Conservation (phyloP, 345 rosid species). For the Euphorbia tirucalli region DNA sequence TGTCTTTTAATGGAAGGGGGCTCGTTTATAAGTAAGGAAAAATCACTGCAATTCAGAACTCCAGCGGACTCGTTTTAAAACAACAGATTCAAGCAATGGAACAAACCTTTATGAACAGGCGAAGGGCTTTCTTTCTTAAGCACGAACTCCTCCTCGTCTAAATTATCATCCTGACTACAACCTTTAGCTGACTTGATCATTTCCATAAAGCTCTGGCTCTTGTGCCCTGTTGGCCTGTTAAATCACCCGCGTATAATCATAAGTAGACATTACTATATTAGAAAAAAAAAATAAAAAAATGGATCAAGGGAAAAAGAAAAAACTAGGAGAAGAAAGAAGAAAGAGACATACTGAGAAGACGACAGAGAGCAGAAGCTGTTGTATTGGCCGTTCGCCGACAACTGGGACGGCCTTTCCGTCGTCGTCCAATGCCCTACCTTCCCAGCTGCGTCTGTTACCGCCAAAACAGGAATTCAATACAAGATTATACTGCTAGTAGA, state of each 20-base stretch:
- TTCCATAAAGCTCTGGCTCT: constrained; percentile 80
- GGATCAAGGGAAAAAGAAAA: background rate
- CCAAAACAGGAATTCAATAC: constrained; percentile 14
- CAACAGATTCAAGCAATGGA: background rate
- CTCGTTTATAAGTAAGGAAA: background rate
- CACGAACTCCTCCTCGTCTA: constrained; percentile 65
- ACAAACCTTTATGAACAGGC: constrained; percentile 52
- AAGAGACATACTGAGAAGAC: constrained; percentile 62
- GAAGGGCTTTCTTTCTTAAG: constrained; percentile 70
- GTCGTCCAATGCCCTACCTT: constrained; percentile 50
- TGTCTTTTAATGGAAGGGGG: background rate
- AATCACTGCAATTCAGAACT: background rate
- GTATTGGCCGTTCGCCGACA: constrained; percentile 49
- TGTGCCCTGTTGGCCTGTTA: constrained; percentile 58
- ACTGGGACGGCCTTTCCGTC: constrained; percentile 54
- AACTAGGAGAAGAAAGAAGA: constrained; percentile 1
- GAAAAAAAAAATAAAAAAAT: too few species aligned
- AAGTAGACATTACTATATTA: background rate
- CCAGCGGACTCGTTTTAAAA: too few species aligned
- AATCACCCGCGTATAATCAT: background rate
- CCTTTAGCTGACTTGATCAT: constrained; percentile 84
- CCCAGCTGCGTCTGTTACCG: constrained; percentile 38
- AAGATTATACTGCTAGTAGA: background rate
- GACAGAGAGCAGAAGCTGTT: constrained; percentile 66
- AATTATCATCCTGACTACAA: constrained; percentile 53